These are phyloP conservation scores for Penicillium canescens DNA, from an alignment of 495 filamentous ascomycete genomes.

Conservation along the genomic window DNA sequence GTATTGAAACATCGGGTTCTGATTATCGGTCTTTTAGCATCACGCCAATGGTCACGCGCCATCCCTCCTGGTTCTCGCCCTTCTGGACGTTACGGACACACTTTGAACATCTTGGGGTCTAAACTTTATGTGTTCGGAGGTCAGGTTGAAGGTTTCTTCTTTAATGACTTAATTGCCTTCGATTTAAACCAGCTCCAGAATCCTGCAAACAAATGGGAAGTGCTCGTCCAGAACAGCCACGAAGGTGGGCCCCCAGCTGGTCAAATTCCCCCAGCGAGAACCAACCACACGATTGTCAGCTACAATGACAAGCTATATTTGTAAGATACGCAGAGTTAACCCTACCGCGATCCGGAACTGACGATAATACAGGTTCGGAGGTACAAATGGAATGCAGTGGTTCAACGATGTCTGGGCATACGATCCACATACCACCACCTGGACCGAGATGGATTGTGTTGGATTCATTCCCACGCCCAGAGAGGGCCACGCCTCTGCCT, in stretches of 20 bases:
- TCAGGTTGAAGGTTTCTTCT: slow-evolving; percentile 95
- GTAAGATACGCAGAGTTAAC: slow-evolving; percentile 48
- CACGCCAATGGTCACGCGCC: slow-evolving; percentile 95
- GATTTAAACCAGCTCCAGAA: slow-evolving; percentile 92
- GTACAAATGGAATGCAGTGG: slow-evolving; percentile 91
- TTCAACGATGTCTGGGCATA: slow-evolving; percentile 99
- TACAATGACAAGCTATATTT: slow-evolving; percentile 91
- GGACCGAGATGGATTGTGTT: slow-evolving; percentile 90
- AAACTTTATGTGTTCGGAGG: slow-evolving; percentile 97
- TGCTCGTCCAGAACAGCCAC: slow-evolving; percentile 76
- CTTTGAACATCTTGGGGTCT: slow-evolving; percentile 91
- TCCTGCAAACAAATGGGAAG: slow-evolving; percentile 88
- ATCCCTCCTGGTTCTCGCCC: slow-evolving; percentile 81
- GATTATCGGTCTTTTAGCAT: slow-evolving; percentile 55
- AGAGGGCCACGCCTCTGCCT: slow-evolving; percentile 90
- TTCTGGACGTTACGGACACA: slow-evolving; percentile 92
- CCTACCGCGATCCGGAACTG: not conserved
- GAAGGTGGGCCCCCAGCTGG: slow-evolving; percentile 63
- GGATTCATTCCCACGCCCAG: slow-evolving; percentile 92
- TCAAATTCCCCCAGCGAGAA: slow-evolving; percentile 84
- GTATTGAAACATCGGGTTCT: slow-evolving; percentile 9
- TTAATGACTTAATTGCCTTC: slow-evolving; percentile 97
- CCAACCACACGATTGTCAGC: slow-evolving; percentile 92
- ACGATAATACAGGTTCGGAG: slow-evolving; percentile 71
- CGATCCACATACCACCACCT: slow-evolving; percentile 77